Evolutionary conservation across 2,329 filamentous ascomycete species (phyloP).

Genomic region (Alternaria postmessia): DNA sequence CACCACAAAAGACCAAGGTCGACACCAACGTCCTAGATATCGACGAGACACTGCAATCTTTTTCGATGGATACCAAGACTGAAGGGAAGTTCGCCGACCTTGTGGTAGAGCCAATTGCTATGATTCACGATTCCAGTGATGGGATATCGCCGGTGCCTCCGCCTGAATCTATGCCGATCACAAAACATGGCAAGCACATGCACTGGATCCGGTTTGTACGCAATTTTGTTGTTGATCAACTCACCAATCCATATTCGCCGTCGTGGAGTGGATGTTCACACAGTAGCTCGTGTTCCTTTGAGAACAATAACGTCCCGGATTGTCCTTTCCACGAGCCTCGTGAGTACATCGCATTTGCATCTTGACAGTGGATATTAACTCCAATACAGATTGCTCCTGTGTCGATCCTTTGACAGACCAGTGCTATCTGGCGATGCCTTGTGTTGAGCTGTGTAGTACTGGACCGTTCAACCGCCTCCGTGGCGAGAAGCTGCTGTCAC

Average conservation of each 20-base stretch:
- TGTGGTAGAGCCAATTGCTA: neutral
- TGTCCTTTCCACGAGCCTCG: slow-evolving; percentile 35
- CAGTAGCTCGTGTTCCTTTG: slow-evolving; percentile 24
- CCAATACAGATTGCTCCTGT: slow-evolving; percentile 20
- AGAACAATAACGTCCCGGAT: slow-evolving; percentile 21
- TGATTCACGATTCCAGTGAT: neutral
- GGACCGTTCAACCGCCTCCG: slow-evolving; percentile 36
- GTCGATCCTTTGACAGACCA: slow-evolving; percentile 30
- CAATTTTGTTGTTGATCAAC: slow-evolving; percentile 26
- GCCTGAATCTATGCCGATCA: neutral
- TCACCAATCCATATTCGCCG: slow-evolving; percentile 17
- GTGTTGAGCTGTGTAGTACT: slow-evolving; percentile 7
- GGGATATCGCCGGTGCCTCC: neutral
- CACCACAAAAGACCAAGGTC: neutral
- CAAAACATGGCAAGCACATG: slow-evolving; percentile 26
- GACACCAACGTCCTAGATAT: neutral
- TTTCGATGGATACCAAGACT: neutral
- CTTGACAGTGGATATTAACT: neutral
- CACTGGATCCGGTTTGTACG: slow-evolving; percentile 28
- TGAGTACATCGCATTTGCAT: slow-evolving; percentile 9
- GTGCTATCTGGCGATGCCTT: slow-evolving; percentile 31
- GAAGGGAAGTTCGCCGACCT: neutral
- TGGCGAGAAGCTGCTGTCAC: slow-evolving; percentile 26
- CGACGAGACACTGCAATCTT: neutral
- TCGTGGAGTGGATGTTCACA: slow-evolving; percentile 11